Evolutionary conservation across 2,329 filamentous ascomycete species (phyloP).

Genomic region (Colletotrichum somersetense): DNA sequence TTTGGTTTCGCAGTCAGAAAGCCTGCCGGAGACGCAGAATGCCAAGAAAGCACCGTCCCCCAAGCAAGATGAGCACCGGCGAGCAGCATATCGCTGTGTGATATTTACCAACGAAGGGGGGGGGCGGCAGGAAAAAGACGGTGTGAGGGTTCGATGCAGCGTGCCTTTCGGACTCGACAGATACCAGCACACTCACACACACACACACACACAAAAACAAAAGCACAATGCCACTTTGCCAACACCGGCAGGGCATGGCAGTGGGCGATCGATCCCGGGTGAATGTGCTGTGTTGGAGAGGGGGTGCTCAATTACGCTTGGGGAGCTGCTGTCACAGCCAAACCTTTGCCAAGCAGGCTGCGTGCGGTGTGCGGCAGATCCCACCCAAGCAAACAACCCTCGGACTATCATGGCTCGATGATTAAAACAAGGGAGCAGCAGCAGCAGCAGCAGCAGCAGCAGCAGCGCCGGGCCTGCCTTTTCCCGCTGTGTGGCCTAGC

Average conservation of each 20-base stretch:
- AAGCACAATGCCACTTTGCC: constrained; percentile 3
- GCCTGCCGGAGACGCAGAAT: background rate
- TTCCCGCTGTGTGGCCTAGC: background rate
- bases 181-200: background rate
- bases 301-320: constrained; percentile 1
- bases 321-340: constrained; percentile 6
- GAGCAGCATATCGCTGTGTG: background rate
- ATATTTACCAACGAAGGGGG: background rate
- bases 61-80: constrained; percentile 2
- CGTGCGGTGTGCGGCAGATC: constrained; percentile 6
- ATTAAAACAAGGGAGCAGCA: background rate
- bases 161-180: background rate
- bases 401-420: background rate
- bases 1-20: background rate
- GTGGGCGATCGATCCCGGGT: background rate
- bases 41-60: background rate
- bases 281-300: background rate
- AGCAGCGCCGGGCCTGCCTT: background rate
- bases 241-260: background rate
- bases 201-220: too few species aligned
- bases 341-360: constrained; percentile 15
- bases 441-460: too few species aligned
- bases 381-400: background rate
- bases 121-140: background rate
- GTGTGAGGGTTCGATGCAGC: background rate